Base-by-base conservation (phyloP, 345 rosid genomes). In the Aegle marmelos region DNA sequence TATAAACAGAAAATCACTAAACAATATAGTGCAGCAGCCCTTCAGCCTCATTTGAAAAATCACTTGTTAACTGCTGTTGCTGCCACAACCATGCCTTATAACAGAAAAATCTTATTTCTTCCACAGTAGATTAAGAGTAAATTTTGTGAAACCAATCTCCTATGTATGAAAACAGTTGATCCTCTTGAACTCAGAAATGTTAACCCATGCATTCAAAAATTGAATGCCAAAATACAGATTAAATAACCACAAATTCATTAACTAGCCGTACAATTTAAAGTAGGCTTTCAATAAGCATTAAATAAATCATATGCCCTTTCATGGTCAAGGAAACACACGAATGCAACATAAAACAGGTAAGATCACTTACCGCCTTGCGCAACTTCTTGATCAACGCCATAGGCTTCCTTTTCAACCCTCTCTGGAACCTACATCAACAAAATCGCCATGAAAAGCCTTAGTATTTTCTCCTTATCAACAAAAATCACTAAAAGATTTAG, bases 341-440 rank as follows among this genome's bases (percentile, higher is more conserved):
- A 31, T 22, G 9, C 50, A 21, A 72, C 56, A 28, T 11, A 27
- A 28, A 45, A 27, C 50, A 1, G 3, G 7, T 11, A 60, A 9
- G 6, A 36, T 57, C 22, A 74, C 72, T 58, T 82, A 87, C 92
- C 79, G 89, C 92, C 82, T 89, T 89, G 75, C 92, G 89, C 72
- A 89, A 58, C 77, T 89, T 89, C 87, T 89, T 89, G 82, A 89
- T 86, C 79, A 89, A 80, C 86, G 92, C 92, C 92, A 89, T 87
- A 8, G 92, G 92, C 80, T 87, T 89, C 81, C 92, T 84, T 62
- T 81, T 89, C 85, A 91, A 80, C 69, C 94, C 96, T 62, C 92
- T 88, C 81, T 90, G 88, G 75, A 92, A 92, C 86, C 94, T 92
- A 37, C 22, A 50, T 33, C 21, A 65, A 68, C 22, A 30, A 6